Base-by-base conservation (phyloP, 345 rosid species). In the Bretschneidera sinensis region DNA sequence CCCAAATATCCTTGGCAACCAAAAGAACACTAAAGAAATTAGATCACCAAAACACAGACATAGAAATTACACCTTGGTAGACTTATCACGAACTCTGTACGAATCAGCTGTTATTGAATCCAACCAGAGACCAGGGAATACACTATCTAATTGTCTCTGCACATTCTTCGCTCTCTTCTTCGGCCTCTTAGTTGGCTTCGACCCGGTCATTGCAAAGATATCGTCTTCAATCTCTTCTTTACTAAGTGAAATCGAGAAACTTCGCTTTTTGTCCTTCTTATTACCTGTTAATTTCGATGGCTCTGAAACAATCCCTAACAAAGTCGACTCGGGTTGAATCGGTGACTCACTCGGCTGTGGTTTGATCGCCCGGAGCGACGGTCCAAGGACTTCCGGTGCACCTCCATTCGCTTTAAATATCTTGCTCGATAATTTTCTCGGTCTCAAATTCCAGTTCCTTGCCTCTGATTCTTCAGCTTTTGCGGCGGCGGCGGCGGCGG, bases 371-470 rank as follows among this genome's bases (percentile, higher is more conserved):
- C n/a, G n/a, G n/a, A n/a, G n/a, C n/a, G n/a, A n/a, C n/a, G n/a
- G n/a, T n/a, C n/a, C n/a, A n/a, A n/a, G n/a, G n/a, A 57, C 54
- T 16, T 18, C 62, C 73, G 57, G 23, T 67, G 48, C 66, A 57
- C 64, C 58, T n/a, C n/a, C n/a, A n/a, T n/a, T n/a, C n/a, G n/a
- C n/a, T n/a, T n/a, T n/a, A n/a, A n/a, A n/a, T n/a, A n/a, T n/a
- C n/a, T n/a, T n/a, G n/a, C n/a, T n/a, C n/a, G n/a, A 60, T 62
- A 67, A 62, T 83, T 78, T 39, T 60, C 95, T 79, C 33, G 95
- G 91, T 64, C 95, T 70, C 55, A 87, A 68, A 68, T 85, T 87
- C 95, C 95, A 81, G n/a, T 76, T 72, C 77, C 80, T 86, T 13
- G 78, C 76, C 25, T 66, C 68, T 53, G 68, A 63, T 23, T 73